Percentiles rank a stretch among this genome's conserved stretches.
phyloP scores from a whole-genome alignment of 2,329 filamentous ascomycete genomes.

The Paecilomyces formosus region DNA sequence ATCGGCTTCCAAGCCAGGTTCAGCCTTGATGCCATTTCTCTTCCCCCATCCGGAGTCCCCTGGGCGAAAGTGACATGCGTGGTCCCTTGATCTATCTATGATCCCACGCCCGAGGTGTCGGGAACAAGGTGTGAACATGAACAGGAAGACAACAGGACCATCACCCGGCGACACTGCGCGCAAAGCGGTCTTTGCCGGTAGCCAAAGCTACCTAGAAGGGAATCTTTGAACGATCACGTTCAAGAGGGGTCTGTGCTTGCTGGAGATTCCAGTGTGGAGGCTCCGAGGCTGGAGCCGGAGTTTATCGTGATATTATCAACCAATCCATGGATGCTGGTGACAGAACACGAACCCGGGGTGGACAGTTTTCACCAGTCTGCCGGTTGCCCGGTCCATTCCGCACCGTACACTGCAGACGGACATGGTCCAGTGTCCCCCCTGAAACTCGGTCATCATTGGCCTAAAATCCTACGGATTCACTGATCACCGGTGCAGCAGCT shows the following conservation, averaged over 20 bases:
- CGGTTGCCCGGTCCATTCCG: neutral
- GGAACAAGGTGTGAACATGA: conserved; percentile 6
- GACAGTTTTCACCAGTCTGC: neutral
- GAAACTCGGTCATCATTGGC: neutral
- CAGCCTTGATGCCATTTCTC: neutral
- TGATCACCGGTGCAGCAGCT: neutral
- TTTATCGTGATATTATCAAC: conserved; percentile 14
- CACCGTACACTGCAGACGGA: neutral
- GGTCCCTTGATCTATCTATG: conserved; percentile 1
- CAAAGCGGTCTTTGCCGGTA: conserved; percentile 7
- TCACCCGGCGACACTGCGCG: neutral
- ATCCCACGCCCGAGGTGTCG: conserved; percentile 13
- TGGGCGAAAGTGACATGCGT: conserved; percentile 1
- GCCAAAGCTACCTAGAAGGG: conserved; percentile 7
- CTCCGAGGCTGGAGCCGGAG: conserved; percentile 13
- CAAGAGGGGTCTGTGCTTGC: conserved; percentile 4
- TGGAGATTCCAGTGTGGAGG: conserved; percentile 4
- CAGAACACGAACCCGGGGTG: neutral
- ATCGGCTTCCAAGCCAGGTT: conserved; percentile 10
- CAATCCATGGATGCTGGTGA: conserved; percentile 2
- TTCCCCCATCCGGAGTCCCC: neutral
- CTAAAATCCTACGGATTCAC: neutral
- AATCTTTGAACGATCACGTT: conserved; percentile 13
- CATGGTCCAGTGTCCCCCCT: neutral
- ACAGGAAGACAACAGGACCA: neutral